phyloP scores from a whole-genome alignment of 495 filamentous ascomycete species.

The Hypoxylon perforatum region DNA sequence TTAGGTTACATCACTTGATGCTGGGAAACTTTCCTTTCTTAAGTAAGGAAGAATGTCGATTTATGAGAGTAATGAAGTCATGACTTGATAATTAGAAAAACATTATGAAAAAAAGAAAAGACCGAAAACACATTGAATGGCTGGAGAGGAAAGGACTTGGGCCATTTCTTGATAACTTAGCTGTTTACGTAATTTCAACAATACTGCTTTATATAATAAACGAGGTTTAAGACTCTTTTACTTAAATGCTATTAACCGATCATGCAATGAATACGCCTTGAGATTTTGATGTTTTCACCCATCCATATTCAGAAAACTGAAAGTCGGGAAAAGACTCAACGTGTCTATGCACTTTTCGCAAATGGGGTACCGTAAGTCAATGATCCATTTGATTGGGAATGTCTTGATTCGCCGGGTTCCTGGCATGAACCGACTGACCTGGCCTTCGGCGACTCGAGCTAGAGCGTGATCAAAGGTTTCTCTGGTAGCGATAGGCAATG shows the following conservation, averaged over 20 bases:
- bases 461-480: conserved; percentile 7
- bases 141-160: not conserved
- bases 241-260: not conserved
- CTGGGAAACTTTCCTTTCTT: not conserved
- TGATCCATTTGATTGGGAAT: not conserved
- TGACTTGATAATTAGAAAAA: not conserved
- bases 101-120: not conserved
- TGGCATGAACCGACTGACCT: conserved; percentile 21
- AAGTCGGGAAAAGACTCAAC: conserved; percentile 3
- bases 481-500: conserved; percentile 39
- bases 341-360: not conserved
- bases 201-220: not conserved
- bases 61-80: not conserved
- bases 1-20: not conserved
- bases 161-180: not conserved
- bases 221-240: not conserved
- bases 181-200: not conserved
- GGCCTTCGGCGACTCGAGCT: conserved; percentile 33
- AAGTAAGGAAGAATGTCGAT: not conserved
- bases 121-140: not conserved
- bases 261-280: not conserved
- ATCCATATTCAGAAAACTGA: not conserved
- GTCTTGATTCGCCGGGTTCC: conserved; percentile 16
- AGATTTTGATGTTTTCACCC: not conserved
- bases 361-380: not conserved